Conservation (phyloP, 495 filamentous ascomycete species). For the Bathelium albidoporum region DNA sequence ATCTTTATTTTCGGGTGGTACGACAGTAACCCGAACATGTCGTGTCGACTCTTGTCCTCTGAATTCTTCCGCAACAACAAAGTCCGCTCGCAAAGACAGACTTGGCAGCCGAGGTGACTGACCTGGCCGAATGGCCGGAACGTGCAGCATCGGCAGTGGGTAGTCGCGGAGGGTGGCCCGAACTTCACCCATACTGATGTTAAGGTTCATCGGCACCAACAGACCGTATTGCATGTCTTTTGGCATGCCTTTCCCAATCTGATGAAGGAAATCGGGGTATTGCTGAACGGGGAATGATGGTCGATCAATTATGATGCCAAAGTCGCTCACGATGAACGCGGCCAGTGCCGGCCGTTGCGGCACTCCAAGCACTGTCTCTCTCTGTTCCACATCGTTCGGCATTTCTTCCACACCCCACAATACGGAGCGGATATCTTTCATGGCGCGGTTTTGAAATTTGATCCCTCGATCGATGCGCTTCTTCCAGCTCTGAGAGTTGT, state of each 20-base stretch:
- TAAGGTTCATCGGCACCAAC: conserved; percentile 79
- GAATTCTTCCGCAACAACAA: conserved; percentile 94
- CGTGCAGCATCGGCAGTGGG: conserved; percentile 81
- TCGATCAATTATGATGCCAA: conserved; percentile 81
- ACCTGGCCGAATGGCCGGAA: conserved; percentile 67
- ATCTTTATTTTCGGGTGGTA: conserved; percentile 53
- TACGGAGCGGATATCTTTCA: conserved; percentile 66
- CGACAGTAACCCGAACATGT: conserved; percentile 71
- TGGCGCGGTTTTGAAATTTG: conserved; percentile 54
- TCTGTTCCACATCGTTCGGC: conserved; percentile 68
- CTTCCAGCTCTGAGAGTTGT: conserved; percentile 90
- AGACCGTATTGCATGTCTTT: conserved; percentile 79
- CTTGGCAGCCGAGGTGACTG: conserved; percentile 75
- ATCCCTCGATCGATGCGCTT: conserved; percentile 73
- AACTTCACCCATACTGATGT: conserved; percentile 85
- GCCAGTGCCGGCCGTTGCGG: conserved; percentile 79
- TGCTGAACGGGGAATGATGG: conserved; percentile 78
- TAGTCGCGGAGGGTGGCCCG: conserved; percentile 82
- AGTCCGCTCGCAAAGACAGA: conserved; percentile 77
- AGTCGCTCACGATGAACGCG: conserved; percentile 69
- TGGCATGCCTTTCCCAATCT: conserved; percentile 92
- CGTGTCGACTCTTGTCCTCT: conserved; percentile 66
- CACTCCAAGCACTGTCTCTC: conserved; percentile 75
- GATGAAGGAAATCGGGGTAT: conserved; percentile 70
- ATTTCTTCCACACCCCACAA: conserved; percentile 80